A percentile compares a stretch with the other conserved stretches of the same genome.
phyloP scores from a whole-genome alignment of 2,329 filamentous ascomycete species.

The Colletotrichum lini region DNA sequence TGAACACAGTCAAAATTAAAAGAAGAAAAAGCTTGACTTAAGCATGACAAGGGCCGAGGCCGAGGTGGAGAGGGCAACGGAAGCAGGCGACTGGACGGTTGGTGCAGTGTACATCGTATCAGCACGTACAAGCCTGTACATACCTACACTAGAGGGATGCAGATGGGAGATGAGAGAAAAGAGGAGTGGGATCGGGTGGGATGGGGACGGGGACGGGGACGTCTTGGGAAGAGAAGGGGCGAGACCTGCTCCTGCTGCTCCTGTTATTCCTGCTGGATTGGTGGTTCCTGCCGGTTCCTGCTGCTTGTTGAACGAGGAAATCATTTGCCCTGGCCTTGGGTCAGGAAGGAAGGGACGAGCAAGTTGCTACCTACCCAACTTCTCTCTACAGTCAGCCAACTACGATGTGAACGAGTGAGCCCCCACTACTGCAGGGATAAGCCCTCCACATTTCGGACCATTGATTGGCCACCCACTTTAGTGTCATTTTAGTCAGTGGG shows the following conservation, averaged over 20 bases:
- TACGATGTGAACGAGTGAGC: too few relatives aligned
- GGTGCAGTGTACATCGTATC: too few relatives aligned
- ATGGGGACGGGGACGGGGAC: too few relatives aligned
- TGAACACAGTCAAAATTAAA: not conserved
- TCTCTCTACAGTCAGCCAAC: too few relatives aligned
- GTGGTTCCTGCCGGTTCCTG: too few relatives aligned
- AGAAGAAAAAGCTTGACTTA: conserved; percentile 19
- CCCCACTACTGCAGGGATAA: conserved; percentile 14
- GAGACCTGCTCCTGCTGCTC: too few relatives aligned
- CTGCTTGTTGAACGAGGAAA: too few relatives aligned
- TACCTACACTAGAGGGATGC: too few relatives aligned
- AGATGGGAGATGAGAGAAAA: not conserved
- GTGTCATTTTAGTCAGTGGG: conserved; percentile 22
- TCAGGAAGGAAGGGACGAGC: not conserved
- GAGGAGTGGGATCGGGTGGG: not conserved
- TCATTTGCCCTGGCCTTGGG: too few relatives aligned
- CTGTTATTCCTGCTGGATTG: too few relatives aligned
- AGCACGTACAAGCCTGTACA: too few relatives aligned
- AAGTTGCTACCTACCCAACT: not conserved
- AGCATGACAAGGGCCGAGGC: conserved; percentile 10
- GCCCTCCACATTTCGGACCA: not conserved
- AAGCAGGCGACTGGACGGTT: not conserved
- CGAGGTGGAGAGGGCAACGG: not conserved
- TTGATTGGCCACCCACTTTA: conserved; percentile 19
- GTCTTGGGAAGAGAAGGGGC: too few relatives aligned